Evolutionary conservation across 1,139 yeast species (phyloP).

Genomic region (Entelexis sorbosivorans): DNA sequence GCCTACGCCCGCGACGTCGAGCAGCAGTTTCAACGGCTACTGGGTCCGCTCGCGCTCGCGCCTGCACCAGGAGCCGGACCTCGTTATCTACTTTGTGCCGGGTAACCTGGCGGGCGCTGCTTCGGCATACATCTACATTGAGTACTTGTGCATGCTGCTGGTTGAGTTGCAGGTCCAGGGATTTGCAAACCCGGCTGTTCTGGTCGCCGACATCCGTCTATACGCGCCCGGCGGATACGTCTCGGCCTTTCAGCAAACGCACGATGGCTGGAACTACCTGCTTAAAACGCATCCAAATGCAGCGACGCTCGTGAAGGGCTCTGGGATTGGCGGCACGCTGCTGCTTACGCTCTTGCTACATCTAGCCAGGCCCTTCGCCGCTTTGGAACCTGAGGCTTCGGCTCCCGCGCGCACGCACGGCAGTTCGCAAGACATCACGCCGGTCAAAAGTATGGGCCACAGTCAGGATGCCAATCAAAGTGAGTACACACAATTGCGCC

Average conservation of each 20-base stretch:
- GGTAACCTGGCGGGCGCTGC: constrained; percentile 26
- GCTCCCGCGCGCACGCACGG: too few species aligned
- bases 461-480: too few species aligned
- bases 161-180: constrained; percentile 36
- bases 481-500: too few species aligned
- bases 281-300: constrained; percentile 25
- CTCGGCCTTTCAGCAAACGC: constrained; percentile 10
- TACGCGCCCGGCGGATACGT: neutral
- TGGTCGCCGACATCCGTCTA: constrained; percentile 28
- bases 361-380: constrained; percentile 26
- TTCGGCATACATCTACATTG: constrained; percentile 32
- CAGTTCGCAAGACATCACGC: too few species aligned
- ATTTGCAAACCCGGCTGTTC: constrained; percentile 37
- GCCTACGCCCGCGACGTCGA: neutral
- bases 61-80: constrained; percentile 11
- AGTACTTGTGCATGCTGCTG: constrained; percentile 33
- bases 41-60: constrained; percentile 23
- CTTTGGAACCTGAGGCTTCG: too few species aligned
- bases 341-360: constrained; percentile 33
- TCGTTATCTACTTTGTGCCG: constrained; percentile 22
- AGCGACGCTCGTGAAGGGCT: constrained; percentile 33
- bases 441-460: too few species aligned
- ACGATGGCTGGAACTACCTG: constrained; percentile 30
- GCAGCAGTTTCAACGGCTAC: constrained; percentile 16
- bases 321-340: constrained; percentile 35